Evolutionary conservation across 306 rosid species (phyloP), one percentile per base, ranked within the genome.

Genomic region (Prunus davidiana): DNA sequence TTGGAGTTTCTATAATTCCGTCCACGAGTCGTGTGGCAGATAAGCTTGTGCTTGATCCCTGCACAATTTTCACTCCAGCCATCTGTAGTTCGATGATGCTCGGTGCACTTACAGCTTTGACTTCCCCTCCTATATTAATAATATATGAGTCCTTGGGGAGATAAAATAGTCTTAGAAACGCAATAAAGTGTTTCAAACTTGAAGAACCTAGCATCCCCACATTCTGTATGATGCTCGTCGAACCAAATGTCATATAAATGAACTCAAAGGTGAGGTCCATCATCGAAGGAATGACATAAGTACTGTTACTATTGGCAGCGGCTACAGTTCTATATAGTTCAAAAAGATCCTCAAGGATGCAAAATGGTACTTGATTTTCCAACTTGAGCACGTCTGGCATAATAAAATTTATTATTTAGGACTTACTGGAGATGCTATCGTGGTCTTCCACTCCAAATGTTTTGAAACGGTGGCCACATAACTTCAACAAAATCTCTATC

Each of bases 351-450:
- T 78, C 68, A 11, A 82, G 74, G 16, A 86, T 77, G 61, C 71
- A 74, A 75, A 80, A 85, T n/a, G n/a, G n/a, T n/a, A n/a, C n/a
- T n/a, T n/a, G n/a, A n/a, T n/a, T n/a, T n/a, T n/a, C n/a, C n/a
- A 85, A 80, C 27, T 79, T n/a, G 27, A 79, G 25, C 50, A 79
- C 24, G 60, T 85, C 89, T 55, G 51, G 18, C 46, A 46, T 49
- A 13, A 86, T 66, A 34, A 74, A 76, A n/a, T 51, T 12, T 9
- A 76, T 24, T 63, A 80, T 46, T 81, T 76, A 74, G 20, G 81
- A 82, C 49, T 74, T 77, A 5, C 41, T 34, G 6, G 74, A 77
- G 0, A 80, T 51, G 56, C 65, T 75, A 49, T 82, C 89, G 18
- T 76, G 43, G 64, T 68, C 34, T 3, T 43, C 11, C 60, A 72